phyloP scores from a whole-genome alignment of 2,329 filamentous ascomycete genomes.

The Polytolypa hystricis region DNA sequence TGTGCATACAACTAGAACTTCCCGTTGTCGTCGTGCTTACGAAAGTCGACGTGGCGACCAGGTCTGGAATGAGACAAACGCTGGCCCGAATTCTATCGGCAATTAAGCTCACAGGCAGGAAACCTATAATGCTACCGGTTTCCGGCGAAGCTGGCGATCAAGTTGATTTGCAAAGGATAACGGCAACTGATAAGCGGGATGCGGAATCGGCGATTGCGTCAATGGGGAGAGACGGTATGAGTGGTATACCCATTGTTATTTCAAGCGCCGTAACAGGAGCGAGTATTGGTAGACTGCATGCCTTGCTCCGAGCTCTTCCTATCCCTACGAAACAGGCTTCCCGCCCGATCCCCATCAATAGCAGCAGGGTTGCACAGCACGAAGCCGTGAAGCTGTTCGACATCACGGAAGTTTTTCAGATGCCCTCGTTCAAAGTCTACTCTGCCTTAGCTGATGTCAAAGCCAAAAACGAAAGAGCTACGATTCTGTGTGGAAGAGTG shows the following conservation, averaged over 20 bases:
- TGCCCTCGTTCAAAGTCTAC: slow-evolving; percentile 52
- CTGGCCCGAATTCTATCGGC: slow-evolving; percentile 63
- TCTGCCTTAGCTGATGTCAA: slow-evolving; percentile 29
- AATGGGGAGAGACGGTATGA: slow-evolving; percentile 28
- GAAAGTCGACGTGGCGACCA: slow-evolving; percentile 79
- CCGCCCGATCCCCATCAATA: slow-evolving; percentile 12
- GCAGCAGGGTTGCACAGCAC: slow-evolving; percentile 23
- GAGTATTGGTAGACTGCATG: slow-evolving; percentile 72
- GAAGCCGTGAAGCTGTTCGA: slow-evolving; percentile 64
- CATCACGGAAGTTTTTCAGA: slow-evolving; percentile 78
- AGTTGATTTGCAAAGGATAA: slow-evolving; percentile 47
- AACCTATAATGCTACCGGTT: slow-evolving; percentile 56
- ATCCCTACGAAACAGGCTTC: slow-evolving; percentile 44
- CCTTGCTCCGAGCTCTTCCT: slow-evolving; percentile 65
- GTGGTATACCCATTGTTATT: slow-evolving; percentile 69
- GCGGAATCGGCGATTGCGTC: slow-evolving; percentile 44
- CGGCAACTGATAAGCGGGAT: slow-evolving; percentile 45
- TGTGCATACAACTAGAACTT: slow-evolving; percentile 70
- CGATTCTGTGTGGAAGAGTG: slow-evolving; percentile 76
- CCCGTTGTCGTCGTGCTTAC: slow-evolving; percentile 77
- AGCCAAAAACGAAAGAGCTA: slow-evolving; percentile 41
- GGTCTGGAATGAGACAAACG: slow-evolving; percentile 55
- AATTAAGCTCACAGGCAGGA: slow-evolving; percentile 64
- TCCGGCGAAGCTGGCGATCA: slow-evolving; percentile 38
- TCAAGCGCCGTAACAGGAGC: slow-evolving; percentile 78